Base-by-base conservation (phyloP, 2,329 filamentous ascomycete species). In the Aspergillus brunneoviolaceus region DNA sequence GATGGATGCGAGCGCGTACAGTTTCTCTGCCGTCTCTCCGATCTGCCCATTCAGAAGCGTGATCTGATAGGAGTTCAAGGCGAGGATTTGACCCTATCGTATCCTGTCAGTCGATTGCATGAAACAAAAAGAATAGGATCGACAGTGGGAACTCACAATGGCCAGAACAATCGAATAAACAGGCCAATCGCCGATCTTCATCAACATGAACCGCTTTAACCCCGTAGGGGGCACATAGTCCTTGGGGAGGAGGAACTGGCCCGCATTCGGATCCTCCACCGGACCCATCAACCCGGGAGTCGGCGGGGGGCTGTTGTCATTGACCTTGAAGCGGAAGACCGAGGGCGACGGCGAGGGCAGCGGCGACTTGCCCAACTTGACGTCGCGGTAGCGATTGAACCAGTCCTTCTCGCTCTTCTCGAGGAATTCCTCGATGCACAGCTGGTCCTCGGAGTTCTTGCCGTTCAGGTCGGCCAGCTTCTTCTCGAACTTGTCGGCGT, bases 21-120 rank as follows among this genome's bases (percentile, higher is more conserved):
- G 76, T 67, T 85, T 84, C 29, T 75, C 71, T 3, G 85, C 83
- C 1, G 82, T 80, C 69, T 88, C 80, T 58, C 84, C 85, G 27
- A 85, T 79, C 64, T 85, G 81, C n/a, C 86, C 86, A 0, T 85
- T 86, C n/a, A 89, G 78, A 12, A 89, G 79, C 0, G 85, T 87
- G 69, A 89, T 85, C 69, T 89, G 87, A 72, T 88, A 87, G 0
- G 84, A 87, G 72, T 87, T 87, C 58, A 84, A 83, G 2, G 86
- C 84, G 49, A 88, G 82, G 63, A 88, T 84, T 67, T 88, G 85
- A 27, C 84, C 83, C 49, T 87, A 76, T 23, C 9, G 16, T 3
- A 0, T 31, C 0, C 5, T 49, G 27, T 55, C 7, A 55, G 14
- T 48, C 1, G 11, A 6, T 11, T 23, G 23, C 23, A 23, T 23